Evolutionary conservation across 148 eudicot genomes (phyloP), one percentile per base, ranked within the genome.

Genomic region (Spergularia bocconei): DNA sequence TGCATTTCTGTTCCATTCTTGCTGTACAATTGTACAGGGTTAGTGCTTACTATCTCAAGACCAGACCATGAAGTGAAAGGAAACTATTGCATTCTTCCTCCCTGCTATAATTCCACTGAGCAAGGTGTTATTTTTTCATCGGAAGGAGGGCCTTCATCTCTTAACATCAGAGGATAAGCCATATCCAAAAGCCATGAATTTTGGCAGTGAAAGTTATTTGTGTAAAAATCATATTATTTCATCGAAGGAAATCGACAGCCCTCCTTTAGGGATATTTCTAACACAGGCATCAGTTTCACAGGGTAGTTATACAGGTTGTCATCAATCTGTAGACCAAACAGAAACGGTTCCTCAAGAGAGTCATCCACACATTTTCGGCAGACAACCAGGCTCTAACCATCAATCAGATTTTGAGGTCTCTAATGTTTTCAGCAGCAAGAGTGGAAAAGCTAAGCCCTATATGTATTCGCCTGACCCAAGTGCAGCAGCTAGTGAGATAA

Each of bases 381-480:
- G 63, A 25, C 57, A 69, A 25, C 44, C 47, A 48, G 80, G 54
- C 79, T 84, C 85, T 70, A 77, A 74, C 74, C 81, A 67, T 78
- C 79, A 79, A 75, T 75, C 89, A 75, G 82, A 74, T 70, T 68
- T 69, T 19, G 78, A 77, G 39, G 69, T 29, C 21, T 58, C 89
- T 57, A 76, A 78, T 63, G 63, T 77, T 41, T 65, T 59, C 25
- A 82, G 76, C 63, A 78, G 59, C 50, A 86, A 73, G 59, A 25
- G 71, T 73, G 61, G 77, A 77, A 90, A 86, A 78, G 90, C 85
- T 61, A 82, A 80, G 64, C 85, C 92, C 74, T 82, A 83, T 83
- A 87, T 96, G 90, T 96, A 91, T 86, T 89, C 94, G 71, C 98
- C 99, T 47, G 88, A 87, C 76, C 89, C 94, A 44, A 86, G 76